Percentiles rank a stretch among this genome's conserved stretches.
phyloP scores from a whole-genome alignment of 2,329 filamentous ascomycete species.

The Helicocarpus griseus region DNA sequence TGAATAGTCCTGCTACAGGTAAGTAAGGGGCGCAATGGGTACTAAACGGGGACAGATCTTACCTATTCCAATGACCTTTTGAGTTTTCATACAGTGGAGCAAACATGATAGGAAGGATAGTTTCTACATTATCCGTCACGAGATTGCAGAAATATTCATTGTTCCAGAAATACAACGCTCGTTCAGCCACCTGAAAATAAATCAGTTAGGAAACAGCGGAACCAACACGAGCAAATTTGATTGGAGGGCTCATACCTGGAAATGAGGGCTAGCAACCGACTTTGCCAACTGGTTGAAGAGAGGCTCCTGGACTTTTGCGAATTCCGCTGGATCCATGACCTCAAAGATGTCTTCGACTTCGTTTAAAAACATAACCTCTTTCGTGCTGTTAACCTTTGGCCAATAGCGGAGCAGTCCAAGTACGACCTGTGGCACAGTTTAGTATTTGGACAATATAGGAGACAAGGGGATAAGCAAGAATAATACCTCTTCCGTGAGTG shows the following conservation, averaged over 20 bases:
- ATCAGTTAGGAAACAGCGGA: constrained; percentile 10
- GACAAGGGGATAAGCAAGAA: not conserved
- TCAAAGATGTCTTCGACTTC: constrained; percentile 99
- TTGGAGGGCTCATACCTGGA: constrained; percentile 52
- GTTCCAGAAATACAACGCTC: constrained; percentile 99
- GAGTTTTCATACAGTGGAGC: constrained; percentile 97
- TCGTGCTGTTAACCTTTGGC: constrained; percentile 99
- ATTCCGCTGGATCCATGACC: constrained; percentile 98
- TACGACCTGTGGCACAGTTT: constrained; percentile 58
- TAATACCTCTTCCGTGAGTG: constrained; percentile 85
- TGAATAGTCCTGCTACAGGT: constrained; percentile 71
- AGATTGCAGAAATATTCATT: constrained; percentile 99
- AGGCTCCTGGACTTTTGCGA: constrained; percentile 96
- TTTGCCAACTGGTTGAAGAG: constrained; percentile 96
- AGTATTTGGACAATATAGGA: not conserved
- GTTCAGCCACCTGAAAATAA: constrained; percentile 66
- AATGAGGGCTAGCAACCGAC: constrained; percentile 95
- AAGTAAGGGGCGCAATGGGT: constrained; percentile 7
- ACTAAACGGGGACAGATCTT: constrained; percentile 23
- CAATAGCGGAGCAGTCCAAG: constrained; percentile 90
- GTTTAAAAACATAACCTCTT: constrained; percentile 99
- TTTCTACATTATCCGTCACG: constrained; percentile 97
- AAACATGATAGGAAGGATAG: constrained; percentile 98
- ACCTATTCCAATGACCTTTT: constrained; percentile 99
- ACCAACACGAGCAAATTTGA: not conserved